These are phyloP conservation scores for Penicillium mononematosum DNA, from an alignment of 495 filamentous ascomycete genomes.

Conservation along the genomic window DNA sequence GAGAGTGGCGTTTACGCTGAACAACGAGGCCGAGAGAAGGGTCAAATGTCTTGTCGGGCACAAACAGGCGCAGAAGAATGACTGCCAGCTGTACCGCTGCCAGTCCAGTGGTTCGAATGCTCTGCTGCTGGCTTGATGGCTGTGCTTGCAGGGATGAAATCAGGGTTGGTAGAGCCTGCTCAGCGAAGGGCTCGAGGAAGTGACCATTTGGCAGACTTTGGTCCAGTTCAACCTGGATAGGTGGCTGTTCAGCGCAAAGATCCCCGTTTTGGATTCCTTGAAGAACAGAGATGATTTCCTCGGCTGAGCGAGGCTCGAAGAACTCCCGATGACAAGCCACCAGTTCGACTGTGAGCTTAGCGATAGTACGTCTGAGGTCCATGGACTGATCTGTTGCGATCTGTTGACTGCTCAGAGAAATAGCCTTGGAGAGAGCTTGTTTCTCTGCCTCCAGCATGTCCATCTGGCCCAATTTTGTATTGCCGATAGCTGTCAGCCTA, in stretches of 20 bases:
- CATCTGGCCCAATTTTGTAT: slow-evolving; percentile 59
- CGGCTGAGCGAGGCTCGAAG: slow-evolving; percentile 32
- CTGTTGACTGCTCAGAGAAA: slow-evolving; percentile 47
- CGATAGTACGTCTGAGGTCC: slow-evolving; percentile 48
- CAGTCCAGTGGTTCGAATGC: slow-evolving; percentile 28
- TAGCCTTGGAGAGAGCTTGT: slow-evolving; percentile 54
- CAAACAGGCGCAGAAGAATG: slow-evolving; percentile 67
- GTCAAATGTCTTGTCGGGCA: slow-evolving; percentile 83
- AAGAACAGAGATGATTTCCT: slow-evolving; percentile 28
- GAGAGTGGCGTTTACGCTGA: slow-evolving; percentile 62
- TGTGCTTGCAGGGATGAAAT: slow-evolving; percentile 26
- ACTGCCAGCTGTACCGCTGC: slow-evolving; percentile 41
- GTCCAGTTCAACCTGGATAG: slow-evolving; percentile 22
- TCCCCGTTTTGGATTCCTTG: slow-evolving; percentile 24
- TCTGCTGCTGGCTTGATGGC: slow-evolving; percentile 14
- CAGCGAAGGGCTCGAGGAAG: slow-evolving; percentile 37
- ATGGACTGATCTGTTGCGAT: slow-evolving; percentile 47
- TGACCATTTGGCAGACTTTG: slow-evolving; percentile 30
- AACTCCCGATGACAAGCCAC: slow-evolving; percentile 44
- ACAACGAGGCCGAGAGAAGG: slow-evolving; percentile 77
- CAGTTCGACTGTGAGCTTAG: slow-evolving; percentile 50
- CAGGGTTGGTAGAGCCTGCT: slow-evolving; percentile 35
- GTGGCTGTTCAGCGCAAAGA: slow-evolving; percentile 12
- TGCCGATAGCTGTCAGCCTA: slow-evolving; percentile 52
- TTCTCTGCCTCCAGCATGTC: slow-evolving; percentile 65